These are phyloP conservation scores for Clavispora asparagi DNA, from an alignment of 805 yeast genomes.

Conservation along the genomic window DNA sequence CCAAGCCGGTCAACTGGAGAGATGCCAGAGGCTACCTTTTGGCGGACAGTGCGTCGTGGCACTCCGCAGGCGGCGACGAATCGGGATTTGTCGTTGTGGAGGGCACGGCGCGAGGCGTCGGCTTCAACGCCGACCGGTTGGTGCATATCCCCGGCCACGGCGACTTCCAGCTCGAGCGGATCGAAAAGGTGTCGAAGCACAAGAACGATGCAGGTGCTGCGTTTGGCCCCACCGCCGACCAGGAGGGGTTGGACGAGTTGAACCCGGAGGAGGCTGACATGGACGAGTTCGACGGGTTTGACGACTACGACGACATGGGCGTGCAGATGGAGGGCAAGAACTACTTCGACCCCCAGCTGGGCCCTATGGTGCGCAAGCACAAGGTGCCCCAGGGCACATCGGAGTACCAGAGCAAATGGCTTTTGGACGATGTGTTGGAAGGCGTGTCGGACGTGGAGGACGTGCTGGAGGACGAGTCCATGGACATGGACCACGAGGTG, in stretches of 20 bases:
- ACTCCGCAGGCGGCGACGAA: slow-evolving; percentile 17
- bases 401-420: slow-evolving; percentile 74
- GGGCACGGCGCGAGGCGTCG: slow-evolving; percentile 85
- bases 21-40: slow-evolving; percentile 86
- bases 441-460: slow-evolving; percentile 43
- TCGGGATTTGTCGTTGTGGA: slow-evolving; percentile 52
- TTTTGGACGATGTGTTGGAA: slow-evolving; percentile 51
- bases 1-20: slow-evolving; percentile 85
- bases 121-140: slow-evolving; percentile 70
- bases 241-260: slow-evolving; percentile 56
- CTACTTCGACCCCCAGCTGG: slow-evolving; percentile 34
- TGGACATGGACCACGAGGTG: slow-evolving; percentile 23
- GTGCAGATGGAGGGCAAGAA: slow-evolving; percentile 54
- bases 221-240: slow-evolving; percentile 32
- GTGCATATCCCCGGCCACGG: slow-evolving; percentile 89
- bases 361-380: slow-evolving; percentile 20
- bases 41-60: slow-evolving; percentile 57
- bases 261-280: slow-evolving; percentile 51
- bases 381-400: slow-evolving; percentile 67
- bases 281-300: slow-evolving; percentile 29
- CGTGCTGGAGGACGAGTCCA: slow-evolving; percentile 35
- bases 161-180: slow-evolving; percentile 70
- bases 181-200: slow-evolving; percentile 45
- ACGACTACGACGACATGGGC: slow-evolving; percentile 31
- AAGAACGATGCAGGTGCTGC: slow-evolving; percentile 19